Conservation (phyloP, 495 filamentous ascomycete genomes). For the Annulohypoxylon stygium region DNA sequence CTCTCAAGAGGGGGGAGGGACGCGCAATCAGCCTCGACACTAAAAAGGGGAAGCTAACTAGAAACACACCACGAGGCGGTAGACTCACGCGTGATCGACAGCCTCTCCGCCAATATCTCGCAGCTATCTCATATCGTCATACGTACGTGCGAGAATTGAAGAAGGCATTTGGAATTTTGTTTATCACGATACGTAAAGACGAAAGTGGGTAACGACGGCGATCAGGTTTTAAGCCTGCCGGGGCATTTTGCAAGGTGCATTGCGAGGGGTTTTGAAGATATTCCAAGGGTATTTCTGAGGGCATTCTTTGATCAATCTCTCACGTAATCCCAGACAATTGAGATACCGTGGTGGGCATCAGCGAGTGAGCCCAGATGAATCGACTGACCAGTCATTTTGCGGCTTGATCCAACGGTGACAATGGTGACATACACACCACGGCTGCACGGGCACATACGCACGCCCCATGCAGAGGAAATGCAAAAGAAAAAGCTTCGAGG, state of each 20-base stretch:
- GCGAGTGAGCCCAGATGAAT: conserved; percentile 20
- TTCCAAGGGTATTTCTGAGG: conserved; percentile 1
- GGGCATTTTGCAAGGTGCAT: conserved; percentile 9
- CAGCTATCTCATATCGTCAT: conserved; percentile 10
- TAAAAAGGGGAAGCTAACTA: conserved; percentile 38
- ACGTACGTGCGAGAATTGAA: not conserved
- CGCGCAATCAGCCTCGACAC: conserved; percentile 48
- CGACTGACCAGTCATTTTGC: conserved; percentile 38
- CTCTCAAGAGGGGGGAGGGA: conserved; percentile 42
- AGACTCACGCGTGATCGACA: conserved; percentile 36
- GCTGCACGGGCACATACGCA: not conserved
- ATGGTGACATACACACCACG: not conserved
- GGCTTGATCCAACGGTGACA: conserved; percentile 20
- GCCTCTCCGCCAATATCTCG: conserved; percentile 5
- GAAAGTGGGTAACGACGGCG: conserved; percentile 15
- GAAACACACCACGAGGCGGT: conserved; percentile 34
- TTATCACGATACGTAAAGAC: not conserved
- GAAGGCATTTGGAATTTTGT: conserved; percentile 1
- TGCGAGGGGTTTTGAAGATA: not conserved
- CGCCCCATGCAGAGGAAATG: not conserved
- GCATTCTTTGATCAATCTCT: conserved; percentile 17
- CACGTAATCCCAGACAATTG: conserved; percentile 38
- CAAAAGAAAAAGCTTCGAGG: conserved; percentile 12
- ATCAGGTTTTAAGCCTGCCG: conserved; percentile 15
- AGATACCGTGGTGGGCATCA: not conserved